phyloP scores from a whole-genome alignment of 2,329 filamentous ascomycete species.

The Leptographium radiaticola region DNA sequence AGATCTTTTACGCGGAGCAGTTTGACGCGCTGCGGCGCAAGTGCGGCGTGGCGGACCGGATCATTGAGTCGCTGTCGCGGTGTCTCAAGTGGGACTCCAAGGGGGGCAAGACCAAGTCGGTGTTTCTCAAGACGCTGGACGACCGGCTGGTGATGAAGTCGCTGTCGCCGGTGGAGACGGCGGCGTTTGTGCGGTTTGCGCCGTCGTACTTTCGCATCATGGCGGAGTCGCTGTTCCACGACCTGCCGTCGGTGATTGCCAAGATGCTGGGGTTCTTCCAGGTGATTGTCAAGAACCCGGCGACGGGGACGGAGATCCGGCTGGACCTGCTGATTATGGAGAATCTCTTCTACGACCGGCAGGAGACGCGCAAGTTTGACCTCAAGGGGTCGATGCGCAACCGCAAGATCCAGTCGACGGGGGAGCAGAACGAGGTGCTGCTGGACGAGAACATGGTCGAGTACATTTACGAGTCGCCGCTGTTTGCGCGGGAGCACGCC shows the following conservation, averaged over 20 bases:
- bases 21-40: constrained; percentile 90
- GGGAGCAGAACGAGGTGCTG: constrained; percentile 90
- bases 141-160: constrained; percentile 90
- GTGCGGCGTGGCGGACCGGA: constrained; percentile 84
- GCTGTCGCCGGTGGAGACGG: constrained; percentile 79
- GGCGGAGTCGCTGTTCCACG: constrained; percentile 90
- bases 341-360: constrained; percentile 92
- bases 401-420: constrained; percentile 89
- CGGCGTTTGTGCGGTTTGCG: constrained; percentile 88
- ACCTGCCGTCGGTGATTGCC: constrained; percentile 88
- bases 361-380: constrained; percentile 82
- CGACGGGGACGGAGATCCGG: constrained; percentile 84
- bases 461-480: constrained; percentile 92
- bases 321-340: constrained; percentile 93
- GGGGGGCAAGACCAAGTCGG: constrained; percentile 92
- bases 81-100: constrained; percentile 98
- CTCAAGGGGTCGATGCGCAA: constrained; percentile 98
- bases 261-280: constrained; percentile 99
- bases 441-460: constrained; percentile 98
- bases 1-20: constrained; percentile 96
- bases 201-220: constrained; percentile 97
- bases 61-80: constrained; percentile 86
- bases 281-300: constrained; percentile 89
- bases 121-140: constrained; percentile 93
- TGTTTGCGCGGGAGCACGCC: constrained; percentile 90